Percentiles rank a stretch among this genome's conserved stretches.
These are phyloP conservation scores for Mollisia scopiformis DNA, from an alignment of 2,329 filamentous ascomycete genomes.

Conservation along the genomic window DNA sequence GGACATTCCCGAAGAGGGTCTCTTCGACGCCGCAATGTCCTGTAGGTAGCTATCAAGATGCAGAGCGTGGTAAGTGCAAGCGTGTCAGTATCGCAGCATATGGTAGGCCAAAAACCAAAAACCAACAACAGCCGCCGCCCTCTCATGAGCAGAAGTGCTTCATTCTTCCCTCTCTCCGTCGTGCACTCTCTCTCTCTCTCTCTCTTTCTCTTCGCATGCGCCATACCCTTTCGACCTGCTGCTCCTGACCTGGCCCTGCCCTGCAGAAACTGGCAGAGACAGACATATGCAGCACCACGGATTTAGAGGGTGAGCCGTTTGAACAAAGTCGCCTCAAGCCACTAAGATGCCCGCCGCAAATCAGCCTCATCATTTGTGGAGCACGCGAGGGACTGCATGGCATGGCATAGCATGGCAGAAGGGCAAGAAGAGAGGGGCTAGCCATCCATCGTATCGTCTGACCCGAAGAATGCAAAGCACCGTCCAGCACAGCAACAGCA, in stretches of 20 bases:
- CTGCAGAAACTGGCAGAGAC: not conserved
- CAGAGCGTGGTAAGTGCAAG: too few species aligned
- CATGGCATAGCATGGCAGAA: not conserved
- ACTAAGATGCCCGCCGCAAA: not conserved
- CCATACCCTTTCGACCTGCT: conserved; percentile 2
- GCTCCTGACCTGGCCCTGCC: not conserved
- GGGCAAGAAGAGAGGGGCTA: not conserved
- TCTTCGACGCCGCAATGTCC: too few species aligned
- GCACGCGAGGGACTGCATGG: not conserved
- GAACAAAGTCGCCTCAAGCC: not conserved
- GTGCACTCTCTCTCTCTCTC: not conserved
- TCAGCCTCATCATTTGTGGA: conserved; percentile 2
- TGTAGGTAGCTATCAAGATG: too few species aligned
- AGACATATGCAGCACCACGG: not conserved
- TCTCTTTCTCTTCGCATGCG: not conserved
- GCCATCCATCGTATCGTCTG: not conserved
- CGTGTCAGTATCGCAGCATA: too few species aligned
- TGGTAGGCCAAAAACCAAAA: too few species aligned
- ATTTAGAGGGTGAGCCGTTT: not conserved
- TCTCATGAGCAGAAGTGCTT: not conserved
- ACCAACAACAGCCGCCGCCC: not conserved
- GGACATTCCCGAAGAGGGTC: too few species aligned
- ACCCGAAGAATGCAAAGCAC: not conserved
- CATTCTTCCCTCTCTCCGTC: not conserved
- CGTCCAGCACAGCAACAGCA: not conserved